Conservation (phyloP, 345 rosid species). For the Eucalyptus polyanthemos region DNA sequence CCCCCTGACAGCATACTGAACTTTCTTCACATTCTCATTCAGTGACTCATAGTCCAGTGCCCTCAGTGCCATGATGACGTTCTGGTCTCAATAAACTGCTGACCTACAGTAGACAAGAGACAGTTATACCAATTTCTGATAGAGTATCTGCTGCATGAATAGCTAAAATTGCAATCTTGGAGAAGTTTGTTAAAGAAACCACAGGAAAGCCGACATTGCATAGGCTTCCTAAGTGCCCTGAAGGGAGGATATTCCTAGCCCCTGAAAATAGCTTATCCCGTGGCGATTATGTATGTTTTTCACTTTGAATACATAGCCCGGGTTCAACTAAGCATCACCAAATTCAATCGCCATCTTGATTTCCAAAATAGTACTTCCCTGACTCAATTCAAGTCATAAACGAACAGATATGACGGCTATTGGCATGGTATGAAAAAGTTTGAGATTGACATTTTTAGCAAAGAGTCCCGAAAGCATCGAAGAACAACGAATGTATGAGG, state of each 20-base stretch:
- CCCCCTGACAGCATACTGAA: conserved; percentile 92
- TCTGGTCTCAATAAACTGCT: background rate
- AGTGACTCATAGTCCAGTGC: conserved; percentile 64
- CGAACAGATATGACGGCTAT: background rate
- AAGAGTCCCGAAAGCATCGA: background rate
- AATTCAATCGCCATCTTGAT: background rate
- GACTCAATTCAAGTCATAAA: background rate
- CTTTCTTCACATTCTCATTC: conserved; percentile 93
- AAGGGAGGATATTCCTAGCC: background rate
- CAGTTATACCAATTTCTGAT: background rate
- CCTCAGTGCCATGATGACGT: conserved; percentile 41
- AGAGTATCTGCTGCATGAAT: background rate
- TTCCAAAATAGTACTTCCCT: background rate
- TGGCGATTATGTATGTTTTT: background rate
- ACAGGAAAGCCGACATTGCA: background rate
- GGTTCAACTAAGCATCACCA: background rate
- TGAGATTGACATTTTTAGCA: background rate
- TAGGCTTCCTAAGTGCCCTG: background rate
- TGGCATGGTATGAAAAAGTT: background rate
- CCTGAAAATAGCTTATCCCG: background rate
- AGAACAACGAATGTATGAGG: background rate
- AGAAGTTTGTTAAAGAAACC: background rate
- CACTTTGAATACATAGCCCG: background rate
- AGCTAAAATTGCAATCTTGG: background rate
- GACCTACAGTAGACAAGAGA: background rate